A percentile compares a stretch with the other conserved stretches of the same genome.
Evolutionary conservation across 202 grass and related monocot genomes (phyloP).

Genomic region (Miscanthus sacchariflorus): DNA sequence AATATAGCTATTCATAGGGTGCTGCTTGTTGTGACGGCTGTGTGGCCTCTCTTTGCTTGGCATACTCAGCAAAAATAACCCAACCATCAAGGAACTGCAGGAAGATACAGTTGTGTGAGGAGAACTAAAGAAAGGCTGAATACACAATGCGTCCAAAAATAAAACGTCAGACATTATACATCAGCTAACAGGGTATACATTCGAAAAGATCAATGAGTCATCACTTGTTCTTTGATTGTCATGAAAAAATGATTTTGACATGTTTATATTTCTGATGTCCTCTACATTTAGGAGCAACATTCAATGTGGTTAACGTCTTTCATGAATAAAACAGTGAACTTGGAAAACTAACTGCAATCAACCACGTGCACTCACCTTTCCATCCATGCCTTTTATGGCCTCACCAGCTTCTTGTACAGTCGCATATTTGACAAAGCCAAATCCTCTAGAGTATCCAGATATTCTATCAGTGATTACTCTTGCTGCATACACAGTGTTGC

Average conservation of each 20-base stretch:
- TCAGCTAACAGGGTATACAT: too few relatives aligned
- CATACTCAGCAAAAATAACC: conserved; percentile 89
- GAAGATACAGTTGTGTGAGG: background rate
- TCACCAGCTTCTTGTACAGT: conserved; percentile 67
- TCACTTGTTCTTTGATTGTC: background rate
- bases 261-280: background rate
- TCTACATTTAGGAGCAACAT: background rate
- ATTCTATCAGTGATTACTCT: conserved; percentile 83
- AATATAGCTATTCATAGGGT: conserved; percentile 36
- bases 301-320: background rate
- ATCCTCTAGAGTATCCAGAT: conserved; percentile 86
- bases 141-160: too few relatives aligned
- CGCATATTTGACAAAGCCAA: conserved; percentile 87
- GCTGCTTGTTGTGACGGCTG: conserved; percentile 22
- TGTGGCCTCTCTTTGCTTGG: conserved; percentile 59
- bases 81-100: conserved; percentile 87
- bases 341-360: background rate
- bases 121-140: background rate
- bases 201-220: background rate
- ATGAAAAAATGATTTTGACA: background rate
- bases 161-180: too few relatives aligned
- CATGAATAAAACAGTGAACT: conserved; percentile 11
- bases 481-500: conserved; percentile 48
- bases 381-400: conserved; percentile 89
- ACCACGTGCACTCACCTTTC: conserved; percentile 57